Conservation (phyloP, 1,139 yeast genomes). For the Yamadazyma triangularis region DNA sequence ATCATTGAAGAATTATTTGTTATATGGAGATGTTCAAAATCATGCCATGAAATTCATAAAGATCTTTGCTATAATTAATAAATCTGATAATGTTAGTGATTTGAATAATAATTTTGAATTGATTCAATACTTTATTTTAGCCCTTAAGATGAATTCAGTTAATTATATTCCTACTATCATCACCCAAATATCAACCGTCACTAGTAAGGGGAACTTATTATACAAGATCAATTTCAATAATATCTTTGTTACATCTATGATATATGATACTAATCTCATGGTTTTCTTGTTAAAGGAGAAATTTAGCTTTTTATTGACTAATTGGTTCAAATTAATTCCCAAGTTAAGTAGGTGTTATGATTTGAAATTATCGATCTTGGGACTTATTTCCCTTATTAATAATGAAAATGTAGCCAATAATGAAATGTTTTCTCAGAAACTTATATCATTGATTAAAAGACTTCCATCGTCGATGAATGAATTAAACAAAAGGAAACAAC, state of each 20-base stretch:
- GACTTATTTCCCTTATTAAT: conserved; percentile 51
- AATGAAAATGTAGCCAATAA: conserved; percentile 19
- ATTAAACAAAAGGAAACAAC: conserved; percentile 58
- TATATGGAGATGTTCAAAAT: conserved; percentile 47
- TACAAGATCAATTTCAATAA: conserved; percentile 59
- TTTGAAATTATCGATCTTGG: conserved; percentile 68
- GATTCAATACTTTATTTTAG: conserved; percentile 51
- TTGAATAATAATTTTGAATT: conserved; percentile 48
- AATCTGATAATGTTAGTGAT: conserved; percentile 28
- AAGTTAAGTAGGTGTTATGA: conserved; percentile 73
- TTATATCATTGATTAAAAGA: conserved; percentile 31
- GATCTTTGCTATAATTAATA: conserved; percentile 35
- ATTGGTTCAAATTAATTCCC: conserved; percentile 64
- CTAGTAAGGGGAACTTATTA: conserved; percentile 5
- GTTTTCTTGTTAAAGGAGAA: conserved; percentile 48
- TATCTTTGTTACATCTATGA: conserved; percentile 61
- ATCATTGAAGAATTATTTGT: conserved; percentile 69
- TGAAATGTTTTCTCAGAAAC: conserved; percentile 8
- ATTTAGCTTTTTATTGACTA: conserved; percentile 51
- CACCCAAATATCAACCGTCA: conserved; percentile 4
- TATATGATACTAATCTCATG: conserved; percentile 57
- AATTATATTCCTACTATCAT: conserved; percentile 8
- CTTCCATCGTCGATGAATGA: conserved; percentile 69
- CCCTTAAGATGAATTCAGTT: conserved; percentile 31
- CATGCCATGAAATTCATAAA: conserved; percentile 18